Evolutionary conservation across 2,329 filamentous ascomycete genomes (phyloP), one percentile per base, ranked within the genome.

Genomic region (Penicillium sp.): DNA sequence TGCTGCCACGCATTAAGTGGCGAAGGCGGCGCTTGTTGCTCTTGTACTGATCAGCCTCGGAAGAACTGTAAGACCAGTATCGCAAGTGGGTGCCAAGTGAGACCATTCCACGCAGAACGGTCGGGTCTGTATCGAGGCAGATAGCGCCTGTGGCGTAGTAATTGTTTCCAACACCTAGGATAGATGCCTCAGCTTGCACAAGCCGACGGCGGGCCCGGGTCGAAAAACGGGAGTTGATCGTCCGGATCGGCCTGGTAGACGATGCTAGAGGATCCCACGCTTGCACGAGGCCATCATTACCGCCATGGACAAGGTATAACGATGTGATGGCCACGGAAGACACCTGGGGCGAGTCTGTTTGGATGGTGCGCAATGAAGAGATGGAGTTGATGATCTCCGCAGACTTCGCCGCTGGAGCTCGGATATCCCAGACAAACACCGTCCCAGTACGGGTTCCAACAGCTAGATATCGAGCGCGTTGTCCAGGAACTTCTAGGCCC

Each of bases 191-290:
- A 3, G 85, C 86, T 71, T 89, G 85, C 5, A 84, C 79, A 66
- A 79, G 83, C 73, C 92, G 86, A 55, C 92, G 89, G 60, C 92
- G 89, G 49, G 92, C 88, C 29, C 91, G 86, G 8, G 89, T 88
- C 2, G 89, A 89, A 62, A 93, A 92, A 14, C 89, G 86, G 3
- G 91, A 90, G 69, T 96, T 92, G 52, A 99, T 80, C 0, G 92
- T 97, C 38, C 92, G 86, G 50, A 97, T 83, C 0, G 94, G 90
- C 20, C 88, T 85, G 18, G 82, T 75, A 0, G 83, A 89, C 2
- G 93, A 97, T 1, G 88, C 90, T 45, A 99, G 79, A n/a, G 89
- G 90, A 76, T 99, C 94, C 94, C 94, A 99, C 6, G 92, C 90
- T 72, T 97, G 94, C 5, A 96, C 93, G 3, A 97, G 83, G 1